phyloP scores from a whole-genome alignment of 1,284 basidiomycete species.

The Austroboletus novae-zelandiae region DNA sequence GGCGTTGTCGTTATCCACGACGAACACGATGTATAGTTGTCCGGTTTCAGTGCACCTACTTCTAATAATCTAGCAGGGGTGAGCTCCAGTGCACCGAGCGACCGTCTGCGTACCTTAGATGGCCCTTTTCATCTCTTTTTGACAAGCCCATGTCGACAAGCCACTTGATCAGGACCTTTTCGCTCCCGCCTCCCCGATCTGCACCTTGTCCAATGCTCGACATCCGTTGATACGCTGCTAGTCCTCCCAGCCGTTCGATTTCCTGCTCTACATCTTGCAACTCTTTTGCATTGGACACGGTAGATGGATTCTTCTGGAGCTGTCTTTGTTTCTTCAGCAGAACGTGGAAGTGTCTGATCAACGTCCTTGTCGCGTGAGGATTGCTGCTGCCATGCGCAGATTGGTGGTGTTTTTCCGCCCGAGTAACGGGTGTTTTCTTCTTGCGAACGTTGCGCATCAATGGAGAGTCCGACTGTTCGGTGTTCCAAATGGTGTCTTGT shows the following conservation, averaged over 20 bases:
- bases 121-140: constrained; percentile 25
- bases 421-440: constrained; percentile 43
- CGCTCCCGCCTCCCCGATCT: constrained; percentile 83
- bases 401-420: constrained; percentile 1
- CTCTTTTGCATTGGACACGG: constrained; percentile 27
- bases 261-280: constrained; percentile 55
- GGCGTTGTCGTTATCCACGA: constrained; percentile 73
- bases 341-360: constrained; percentile 70
- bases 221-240: constrained; percentile 79
- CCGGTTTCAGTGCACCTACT: constrained; percentile 80
- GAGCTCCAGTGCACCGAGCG: not conserved
- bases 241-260: constrained; percentile 68
- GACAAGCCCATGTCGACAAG: constrained; percentile 53
- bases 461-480: not conserved
- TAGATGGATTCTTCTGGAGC: constrained; percentile 35
- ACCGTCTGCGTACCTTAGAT: constrained; percentile 41
- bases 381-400: constrained; percentile 34
- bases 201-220: constrained; percentile 75
- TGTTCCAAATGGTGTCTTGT: too few relatives aligned
- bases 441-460: constrained; percentile 45
- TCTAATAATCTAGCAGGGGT: constrained; percentile 65
- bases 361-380: constrained; percentile 54
- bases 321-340: constrained; percentile 60
- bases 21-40: constrained; percentile 68
- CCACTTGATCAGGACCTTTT: constrained; percentile 76